Base-by-base conservation (phyloP, 345 rosid species). In the Erysimum cheiranthoides region DNA sequence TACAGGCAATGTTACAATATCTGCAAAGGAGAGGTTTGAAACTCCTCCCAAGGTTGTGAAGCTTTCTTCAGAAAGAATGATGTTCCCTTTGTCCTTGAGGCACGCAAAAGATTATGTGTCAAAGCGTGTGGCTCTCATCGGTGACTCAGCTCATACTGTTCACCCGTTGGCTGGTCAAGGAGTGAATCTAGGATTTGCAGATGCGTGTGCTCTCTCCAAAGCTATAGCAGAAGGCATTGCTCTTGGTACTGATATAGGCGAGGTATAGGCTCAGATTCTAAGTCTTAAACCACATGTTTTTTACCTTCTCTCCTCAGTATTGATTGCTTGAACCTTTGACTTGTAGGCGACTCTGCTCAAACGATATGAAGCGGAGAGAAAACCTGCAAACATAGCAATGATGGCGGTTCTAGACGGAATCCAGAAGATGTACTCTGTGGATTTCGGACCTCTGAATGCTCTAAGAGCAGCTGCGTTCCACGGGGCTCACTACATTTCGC, bases 151-250 rank as follows among this genome's bases (percentile, higher is more conserved):
- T 46, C 99, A 92, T 59, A 87, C 97, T 11, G 91, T 95, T 67
- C 97, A 92, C 79, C 99, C 99, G 6, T 82, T 92, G 80, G 99
- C 97, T 35, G 99, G 97, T 71, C 99, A 95, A 82, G 97, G 98
- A 70, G 99, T 92, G 25, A 92, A 95, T 84, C 67, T 95, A 84
- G 98, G 98, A 51, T 91, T 91, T 71, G 94, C 89, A 53, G 98
- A 93, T 73, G 95, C 96, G 51, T 83, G 66, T 62, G 73, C 90
- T 61, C 97, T 95, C 82, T 86, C 97, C 10, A 86, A 82, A 79
- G 80, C 85, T 50, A 82, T 95, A 47, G 79, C 87, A 1, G 91
- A 90, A 61, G 94, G 97, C 14, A 72, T 91, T 79, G 96, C 97
- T 11, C 86, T 91, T 56, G 98, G 98, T 56, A 67, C 71, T 30